Conservation (phyloP, 1,139 yeast genomes). For the Trichomonascaceae sp. region DNA sequence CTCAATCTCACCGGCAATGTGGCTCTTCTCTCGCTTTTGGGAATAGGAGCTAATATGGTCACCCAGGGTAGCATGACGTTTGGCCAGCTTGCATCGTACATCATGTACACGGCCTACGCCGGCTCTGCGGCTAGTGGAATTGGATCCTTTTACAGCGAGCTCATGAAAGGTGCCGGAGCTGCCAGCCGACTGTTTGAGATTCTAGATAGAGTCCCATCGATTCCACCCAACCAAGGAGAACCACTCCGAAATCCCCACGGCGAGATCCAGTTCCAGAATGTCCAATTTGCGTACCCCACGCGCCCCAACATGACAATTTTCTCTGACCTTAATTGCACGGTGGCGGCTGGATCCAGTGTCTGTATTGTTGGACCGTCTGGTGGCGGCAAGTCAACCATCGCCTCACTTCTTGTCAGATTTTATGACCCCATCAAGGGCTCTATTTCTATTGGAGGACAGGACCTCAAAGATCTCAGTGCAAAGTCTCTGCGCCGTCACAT, state of each 20-base stretch:
- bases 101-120: slow-evolving; percentile 88
- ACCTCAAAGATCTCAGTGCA: slow-evolving; percentile 54
- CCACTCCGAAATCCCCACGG: slow-evolving; percentile 32
- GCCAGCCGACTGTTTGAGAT: slow-evolving; percentile 86
- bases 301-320: slow-evolving; percentile 66
- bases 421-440: slow-evolving; percentile 64
- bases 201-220: slow-evolving; percentile 59
- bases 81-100: slow-evolving; percentile 85
- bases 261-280: slow-evolving; percentile 48
- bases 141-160: slow-evolving; percentile 80
- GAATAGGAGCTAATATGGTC: slow-evolving; percentile 72
- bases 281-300: slow-evolving; percentile 74
- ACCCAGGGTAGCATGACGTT: slow-evolving; percentile 56
- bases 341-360: slow-evolving; percentile 74
- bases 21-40: slow-evolving; percentile 61
- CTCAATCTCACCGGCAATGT: slow-evolving; percentile 75
- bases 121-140: slow-evolving; percentile 84
- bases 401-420: slow-evolving; percentile 64
- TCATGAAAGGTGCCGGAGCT: slow-evolving; percentile 96
- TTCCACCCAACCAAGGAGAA: slow-evolving; percentile 49
- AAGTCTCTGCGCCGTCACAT: slow-evolving; percentile 59
- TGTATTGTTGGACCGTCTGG: slow-evolving; percentile 97
- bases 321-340: slow-evolving; percentile 46
- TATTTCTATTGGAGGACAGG: slow-evolving; percentile 56
- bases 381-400: slow-evolving; percentile 84